Conservation (phyloP, 202 grass and related monocot genomes). For the Panicum virgatum region DNA sequence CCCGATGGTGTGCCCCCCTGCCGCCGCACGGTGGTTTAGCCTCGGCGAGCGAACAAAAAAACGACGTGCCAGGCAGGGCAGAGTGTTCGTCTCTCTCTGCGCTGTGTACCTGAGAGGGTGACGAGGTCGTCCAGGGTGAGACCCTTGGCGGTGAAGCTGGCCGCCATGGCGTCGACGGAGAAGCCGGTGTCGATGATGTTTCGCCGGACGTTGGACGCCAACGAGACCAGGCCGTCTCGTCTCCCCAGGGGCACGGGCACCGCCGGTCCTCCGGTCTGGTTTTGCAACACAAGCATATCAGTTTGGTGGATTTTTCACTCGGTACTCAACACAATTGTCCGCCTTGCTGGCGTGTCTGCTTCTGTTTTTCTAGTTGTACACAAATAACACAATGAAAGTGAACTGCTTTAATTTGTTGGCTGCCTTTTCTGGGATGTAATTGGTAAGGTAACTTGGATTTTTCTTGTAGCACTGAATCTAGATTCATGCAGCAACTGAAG, state of each 20-base stretch:
- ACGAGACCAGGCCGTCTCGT: slow-evolving; percentile 69
- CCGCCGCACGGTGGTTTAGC: background rate
- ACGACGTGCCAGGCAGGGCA: background rate
- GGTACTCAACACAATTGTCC: too few relatives aligned
- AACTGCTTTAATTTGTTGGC: background rate
- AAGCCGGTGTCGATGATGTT: slow-evolving; percentile 96
- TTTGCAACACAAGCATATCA: slow-evolving; percentile 10
- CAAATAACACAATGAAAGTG: background rate
- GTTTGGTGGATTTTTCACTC: background rate
- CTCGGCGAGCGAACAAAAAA: background rate
- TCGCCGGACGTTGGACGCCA: slow-evolving; percentile 68
- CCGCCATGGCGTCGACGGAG: slow-evolving; percentile 71
- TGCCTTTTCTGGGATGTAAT: background rate
- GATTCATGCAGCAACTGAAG: background rate
- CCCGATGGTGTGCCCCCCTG: slow-evolving; percentile 89
- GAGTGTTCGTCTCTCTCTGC: background rate
- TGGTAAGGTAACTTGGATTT: background rate
- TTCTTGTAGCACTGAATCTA: background rate
- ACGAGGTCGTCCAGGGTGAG: slow-evolving; percentile 82
- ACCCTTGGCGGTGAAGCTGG: slow-evolving; percentile 71
- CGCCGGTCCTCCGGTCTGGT: slow-evolving; percentile 75
- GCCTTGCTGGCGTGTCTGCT: background rate
- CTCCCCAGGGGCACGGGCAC: slow-evolving; percentile 64
- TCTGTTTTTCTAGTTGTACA: background rate
- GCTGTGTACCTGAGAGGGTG: slow-evolving; percentile 68